Evolutionary conservation across 306 rosid species (phyloP), one percentile per base, ranked within the genome.

Genomic region (Medicago lupulina): DNA sequence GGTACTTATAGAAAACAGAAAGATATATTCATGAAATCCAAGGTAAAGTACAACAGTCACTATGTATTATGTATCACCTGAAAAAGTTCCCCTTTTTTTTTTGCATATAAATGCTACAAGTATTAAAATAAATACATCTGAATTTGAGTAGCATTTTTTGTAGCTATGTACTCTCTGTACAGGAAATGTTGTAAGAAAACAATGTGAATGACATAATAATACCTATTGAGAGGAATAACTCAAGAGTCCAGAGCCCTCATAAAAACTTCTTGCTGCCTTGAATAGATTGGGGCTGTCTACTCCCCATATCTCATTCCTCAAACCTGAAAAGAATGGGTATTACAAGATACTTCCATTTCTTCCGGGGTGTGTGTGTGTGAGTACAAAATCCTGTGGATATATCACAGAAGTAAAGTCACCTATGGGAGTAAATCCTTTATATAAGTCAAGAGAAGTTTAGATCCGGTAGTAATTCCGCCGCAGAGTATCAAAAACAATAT

Each of bases 331-430:
- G 64, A 77, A 75, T 58, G 69, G 64, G 47, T 50, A 75, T 64
- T 47, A 70, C 49, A 70, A 62, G 17, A 75, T 65, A 66, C 74
- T 39, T 54, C 51, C 58, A 34, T 59, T 74, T 77, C 75, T 62
- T 66, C 59, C 62, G 1, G 28, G 69, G 67, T 28, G 71, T 18
- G 62, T 49, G 62, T 49, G 25, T 65, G 65, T 74, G n/a, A 49
- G 70, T 18, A 25, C 65, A 70, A 61, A 69, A 71, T 51, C 12
- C 10, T 34, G 53, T 76, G 36, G 46, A 41, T 70, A 41, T 69
- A 43, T n/a, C 50, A 63, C 49, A 23, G 61, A 74, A 38, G 69
- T 34, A 66, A 68, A 60, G 76, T 79, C 86, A 90, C 89, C 90
- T 79, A 50, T 70, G 76, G 79, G 70, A 84, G 79, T 41, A 83